Evolutionary conservation across 169 alveolate genomes (phyloP), one percentile per base, ranked within the genome.

Genomic region (Babesia bovis): DNA sequence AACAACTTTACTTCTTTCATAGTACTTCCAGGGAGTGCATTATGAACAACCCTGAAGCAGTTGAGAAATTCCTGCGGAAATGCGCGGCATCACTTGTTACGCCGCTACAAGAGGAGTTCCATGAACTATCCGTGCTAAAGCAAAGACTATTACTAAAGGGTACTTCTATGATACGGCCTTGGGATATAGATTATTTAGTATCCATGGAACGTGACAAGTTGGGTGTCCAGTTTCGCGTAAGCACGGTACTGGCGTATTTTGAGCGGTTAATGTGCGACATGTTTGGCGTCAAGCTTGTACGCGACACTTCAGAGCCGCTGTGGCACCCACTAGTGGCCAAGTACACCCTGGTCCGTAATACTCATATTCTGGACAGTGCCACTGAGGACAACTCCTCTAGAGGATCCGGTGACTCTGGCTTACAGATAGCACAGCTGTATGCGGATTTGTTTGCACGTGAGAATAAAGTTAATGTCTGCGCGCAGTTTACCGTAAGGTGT

Each of bases 401-500:
- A 13, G 7, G 7, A 38, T 53, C 44, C 9, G 9, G 35, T 17
- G 47, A 36, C 30, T 59, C 38, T 5, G 53, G 17, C 65, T 15
- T 10, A 26, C 13, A 12, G 5, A 35, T 79, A 19, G 72, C 83
- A 4, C 61, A 60, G 19, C 67, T 88, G 51, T 88, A 88, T 77
- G 60, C 84, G 90, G 93, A 88, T 38, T 67, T 88, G 40, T 88
- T 88, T 65, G 87, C 79, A 59, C 69, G 93, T 10, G 85, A 73
- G 47, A 82, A 63, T 26, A 88, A 88, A 53, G 74, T 51, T 30
- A 72, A 41, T 33, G 58, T 86, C 1, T 84, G 82, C 38, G 93
- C 93, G 3, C 93, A 88, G 72, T 88, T 84, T 51, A 88, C 93
- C 19, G 88, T 88, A 10, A 51, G 90, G 55, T 88, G 93, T 49